Evolutionary conservation across 352 stramenopile species (phyloP).

Genomic region (Globisporangium apiculatum): DNA sequence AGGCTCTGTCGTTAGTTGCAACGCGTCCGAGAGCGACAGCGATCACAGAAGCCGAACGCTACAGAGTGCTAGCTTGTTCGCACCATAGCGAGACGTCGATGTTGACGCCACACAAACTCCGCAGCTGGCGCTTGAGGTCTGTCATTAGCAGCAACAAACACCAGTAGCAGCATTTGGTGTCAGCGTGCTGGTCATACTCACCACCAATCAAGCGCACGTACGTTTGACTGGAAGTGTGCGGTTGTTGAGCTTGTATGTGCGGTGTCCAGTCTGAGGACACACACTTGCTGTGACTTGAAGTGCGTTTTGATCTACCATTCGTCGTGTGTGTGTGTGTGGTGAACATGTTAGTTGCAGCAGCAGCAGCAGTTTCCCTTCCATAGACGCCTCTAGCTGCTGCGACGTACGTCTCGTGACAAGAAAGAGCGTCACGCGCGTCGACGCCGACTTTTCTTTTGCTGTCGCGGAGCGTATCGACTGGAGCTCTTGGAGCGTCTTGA

Average conservation of each 20-base stretch:
- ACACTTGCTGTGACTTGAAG: conserved; percentile 20
- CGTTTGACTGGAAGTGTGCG: conserved; percentile 26
- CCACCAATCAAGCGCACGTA: not conserved
- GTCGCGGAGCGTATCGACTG: conserved; percentile 12
- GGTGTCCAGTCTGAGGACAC: conserved; percentile 19
- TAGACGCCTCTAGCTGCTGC: not conserved
- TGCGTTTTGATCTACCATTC: conserved; percentile 17
- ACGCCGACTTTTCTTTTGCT: conserved; percentile 10
- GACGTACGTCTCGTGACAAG: conserved; percentile 18
- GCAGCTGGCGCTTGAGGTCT: conserved; percentile 37
- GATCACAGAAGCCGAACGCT: not conserved
- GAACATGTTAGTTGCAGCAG: no score
- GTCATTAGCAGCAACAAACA: not conserved
- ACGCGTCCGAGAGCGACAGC: not conserved
- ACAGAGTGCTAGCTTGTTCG: no score
- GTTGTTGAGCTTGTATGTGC: conserved; percentile 34
- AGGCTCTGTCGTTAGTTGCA: no score
- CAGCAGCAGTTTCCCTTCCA: not conserved
- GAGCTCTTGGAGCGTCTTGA: conserved; percentile 25
- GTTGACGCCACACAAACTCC: conserved; percentile 28
- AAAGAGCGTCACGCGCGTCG: conserved; percentile 21
- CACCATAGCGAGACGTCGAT: conserved; percentile 36
- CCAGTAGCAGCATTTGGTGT: not conserved
- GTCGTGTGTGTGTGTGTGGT: not conserved
- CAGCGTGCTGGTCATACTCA: no score